Base-by-base conservation (phyloP, 1,284 basidiomycete genomes). In the Ceratobasidium sp. region DNA sequence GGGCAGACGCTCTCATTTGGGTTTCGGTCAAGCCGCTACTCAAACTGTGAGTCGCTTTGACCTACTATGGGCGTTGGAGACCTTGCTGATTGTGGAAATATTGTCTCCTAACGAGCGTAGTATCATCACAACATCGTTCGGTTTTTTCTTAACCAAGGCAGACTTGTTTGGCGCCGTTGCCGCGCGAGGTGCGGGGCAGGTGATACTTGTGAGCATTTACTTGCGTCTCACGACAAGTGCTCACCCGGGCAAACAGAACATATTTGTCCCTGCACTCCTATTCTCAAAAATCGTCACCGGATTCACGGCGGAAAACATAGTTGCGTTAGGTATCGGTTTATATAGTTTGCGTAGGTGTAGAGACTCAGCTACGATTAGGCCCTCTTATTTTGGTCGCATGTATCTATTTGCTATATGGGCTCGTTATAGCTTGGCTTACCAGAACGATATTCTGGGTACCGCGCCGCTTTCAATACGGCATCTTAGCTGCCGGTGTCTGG, bases 201-300 rank as follows among this genome's bases (percentile, higher is more conserved):
- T 90, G 6, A 75, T 86, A 27, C 77, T 90, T 38, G 85, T 85
- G 69, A 69, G 79, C 50, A 72, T 52, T n/a, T n/a, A n/a, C n/a
- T n/a, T n/a, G n/a, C n/a, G n/a, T n/a, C n/a, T n/a, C n/a, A n/a
- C n/a, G n/a, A n/a, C n/a, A n/a, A n/a, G n/a, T n/a, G n/a, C n/a
- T 38, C 31, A 50, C 17, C 25, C 38, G 64, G n/a, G n/a, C n/a
- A n/a, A 17, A 38, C 73, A 88, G 83, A 92, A 91, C 73, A 82
- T 93, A 69, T 81, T 85, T 0, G 75, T 90, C 0, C 92, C 92
- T 2, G 84, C 84, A 69, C 82, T 93, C 12, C 80, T 93, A 79
- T 93, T 93, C 77, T 87, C 87, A 1, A 91, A 88, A 72, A 91
- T 93, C 71, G 84, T 93, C 0, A 86, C 90, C 0, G 85, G 90